Percentiles rank a stretch among this genome's conserved stretches.
phyloP scores from a whole-genome alignment of 2,329 filamentous ascomycete genomes.

The Paecilomyces fulvus region DNA sequence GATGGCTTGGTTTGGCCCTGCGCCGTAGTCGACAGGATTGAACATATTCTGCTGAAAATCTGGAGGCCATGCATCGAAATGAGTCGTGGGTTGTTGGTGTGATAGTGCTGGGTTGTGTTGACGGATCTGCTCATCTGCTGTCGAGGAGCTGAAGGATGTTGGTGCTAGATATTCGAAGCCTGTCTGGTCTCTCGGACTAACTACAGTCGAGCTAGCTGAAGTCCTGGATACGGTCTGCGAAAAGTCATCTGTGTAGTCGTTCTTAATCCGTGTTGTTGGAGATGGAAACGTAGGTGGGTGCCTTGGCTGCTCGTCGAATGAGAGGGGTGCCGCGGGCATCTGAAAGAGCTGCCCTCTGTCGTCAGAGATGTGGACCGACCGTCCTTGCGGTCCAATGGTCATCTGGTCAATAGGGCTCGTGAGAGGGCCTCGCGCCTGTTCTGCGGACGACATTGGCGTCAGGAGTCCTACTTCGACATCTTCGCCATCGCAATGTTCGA shows the following conservation, averaged over 20 bases:
- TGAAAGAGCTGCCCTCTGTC: conserved; percentile 17
- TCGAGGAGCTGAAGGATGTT: conserved; percentile 14
- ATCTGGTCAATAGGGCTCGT: conserved; percentile 19
- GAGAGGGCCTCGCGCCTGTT: conserved; percentile 13
- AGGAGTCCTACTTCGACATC: conserved; percentile 19
- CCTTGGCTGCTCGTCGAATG: conserved; percentile 17
- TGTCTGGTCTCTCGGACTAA: conserved; percentile 21
- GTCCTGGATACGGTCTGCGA: conserved; percentile 20
- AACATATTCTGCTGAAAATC: conserved; percentile 27
- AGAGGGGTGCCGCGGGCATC: conserved; percentile 17
- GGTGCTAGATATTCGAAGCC: conserved; percentile 24
- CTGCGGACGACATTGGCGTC: conserved; percentile 17
- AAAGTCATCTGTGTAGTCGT: conserved; percentile 21
- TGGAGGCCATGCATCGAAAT: conserved; percentile 23
- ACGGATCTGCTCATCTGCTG: conserved; percentile 12
- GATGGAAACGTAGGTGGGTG: conserved; percentile 12
- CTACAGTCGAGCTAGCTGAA: conserved; percentile 16
- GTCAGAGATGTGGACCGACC: conserved; percentile 11
- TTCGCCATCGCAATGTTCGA: conserved; percentile 17
- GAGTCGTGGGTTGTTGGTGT: conserved; percentile 12
- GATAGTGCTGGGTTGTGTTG: conserved; percentile 12
- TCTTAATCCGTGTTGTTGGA: conserved; percentile 2
- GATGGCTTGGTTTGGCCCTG: conserved; percentile 14
- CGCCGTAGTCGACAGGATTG: conserved; percentile 21
- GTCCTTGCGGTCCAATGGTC: conserved; percentile 10